phyloP scores from a whole-genome alignment of 1,139 yeast species.

The Scheffersomyces illinoinensis region DNA sequence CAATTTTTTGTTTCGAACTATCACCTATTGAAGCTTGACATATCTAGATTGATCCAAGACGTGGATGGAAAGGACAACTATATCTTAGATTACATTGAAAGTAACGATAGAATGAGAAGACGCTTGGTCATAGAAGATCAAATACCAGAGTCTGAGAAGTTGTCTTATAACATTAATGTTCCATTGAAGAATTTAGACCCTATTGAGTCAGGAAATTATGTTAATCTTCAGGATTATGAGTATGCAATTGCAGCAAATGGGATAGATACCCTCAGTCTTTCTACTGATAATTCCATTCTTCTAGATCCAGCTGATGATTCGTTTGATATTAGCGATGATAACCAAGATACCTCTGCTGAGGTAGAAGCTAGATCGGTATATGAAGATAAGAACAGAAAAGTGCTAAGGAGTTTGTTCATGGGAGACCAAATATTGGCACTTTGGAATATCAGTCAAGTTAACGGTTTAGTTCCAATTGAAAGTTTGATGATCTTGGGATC shows the following conservation, averaged over 20 bases:
- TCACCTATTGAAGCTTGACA: slow-evolving; percentile 45
- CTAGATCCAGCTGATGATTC: slow-evolving; percentile 26
- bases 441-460: slow-evolving; percentile 74
- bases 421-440: slow-evolving; percentile 71
- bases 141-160: slow-evolving; percentile 42
- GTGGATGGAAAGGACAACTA: slow-evolving; percentile 29
- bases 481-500: slow-evolving; percentile 71
- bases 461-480: slow-evolving; percentile 73
- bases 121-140: slow-evolving; percentile 56
- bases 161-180: slow-evolving; percentile 40
- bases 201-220: slow-evolving; percentile 6
- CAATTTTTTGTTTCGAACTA: slow-evolving; percentile 52
- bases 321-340: slow-evolving; percentile 49
- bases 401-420: slow-evolving; percentile 62
- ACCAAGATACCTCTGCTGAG: slow-evolving; percentile 16
- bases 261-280: slow-evolving; percentile 27
- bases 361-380: slow-evolving; percentile 32
- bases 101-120: slow-evolving; percentile 63
- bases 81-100: slow-evolving; percentile 66
- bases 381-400: slow-evolving; percentile 74
- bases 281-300: slow-evolving; percentile 15
- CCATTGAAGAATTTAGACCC: slow-evolving; percentile 32
- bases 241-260: slow-evolving; percentile 19
- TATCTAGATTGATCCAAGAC: slow-evolving; percentile 33
- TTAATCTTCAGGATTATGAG: slow-evolving; percentile 17